Evolutionary conservation across 148 eudicot species (phyloP).

Genomic region (Fagopyrum esculentum): DNA sequence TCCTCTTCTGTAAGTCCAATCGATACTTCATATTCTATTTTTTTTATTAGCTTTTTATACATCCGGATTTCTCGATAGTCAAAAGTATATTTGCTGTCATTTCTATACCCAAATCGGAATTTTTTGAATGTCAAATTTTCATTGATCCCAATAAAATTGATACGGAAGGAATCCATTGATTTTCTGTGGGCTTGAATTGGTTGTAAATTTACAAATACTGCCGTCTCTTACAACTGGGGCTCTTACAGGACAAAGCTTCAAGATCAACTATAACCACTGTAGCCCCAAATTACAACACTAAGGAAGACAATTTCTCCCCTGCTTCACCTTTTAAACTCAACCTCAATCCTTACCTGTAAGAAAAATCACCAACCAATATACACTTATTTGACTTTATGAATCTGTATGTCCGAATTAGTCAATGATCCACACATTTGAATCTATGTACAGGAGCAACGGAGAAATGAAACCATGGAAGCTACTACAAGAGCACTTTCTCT

Average conservation of each 20-base stretch:
- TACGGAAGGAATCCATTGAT: background rate
- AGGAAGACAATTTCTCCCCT: constrained; percentile 38
- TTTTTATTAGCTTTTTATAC: background rate
- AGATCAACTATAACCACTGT: constrained; percentile 10
- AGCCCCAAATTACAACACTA: background rate
- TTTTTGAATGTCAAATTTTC: background rate
- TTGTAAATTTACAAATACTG: constrained; percentile 32
- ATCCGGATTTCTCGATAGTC: background rate
- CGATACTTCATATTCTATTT: too few species aligned
- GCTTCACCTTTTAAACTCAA: constrained; percentile 57
- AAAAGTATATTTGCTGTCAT: background rate
- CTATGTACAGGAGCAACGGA: background rate
- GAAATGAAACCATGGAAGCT: too few species aligned
- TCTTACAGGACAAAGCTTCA: constrained; percentile 39
- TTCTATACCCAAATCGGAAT: background rate
- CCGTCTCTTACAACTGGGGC: constrained; percentile 87
- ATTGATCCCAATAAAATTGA: background rate
- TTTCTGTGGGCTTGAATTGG: constrained; percentile 12
- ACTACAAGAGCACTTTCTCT: too few species aligned
- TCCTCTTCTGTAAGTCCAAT: constrained; percentile 37
- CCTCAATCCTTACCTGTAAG: constrained; percentile 11
- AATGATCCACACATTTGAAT: background rate
- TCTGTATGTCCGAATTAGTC: background rate
- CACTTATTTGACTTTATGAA: background rate
- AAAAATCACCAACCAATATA: background rate